A percentile compares a stretch with the other conserved stretches of the same genome.
Evolutionary conservation across 768 basidiomycete genomes (phyloP).

Genomic region (Pleurotus sapidus): DNA sequence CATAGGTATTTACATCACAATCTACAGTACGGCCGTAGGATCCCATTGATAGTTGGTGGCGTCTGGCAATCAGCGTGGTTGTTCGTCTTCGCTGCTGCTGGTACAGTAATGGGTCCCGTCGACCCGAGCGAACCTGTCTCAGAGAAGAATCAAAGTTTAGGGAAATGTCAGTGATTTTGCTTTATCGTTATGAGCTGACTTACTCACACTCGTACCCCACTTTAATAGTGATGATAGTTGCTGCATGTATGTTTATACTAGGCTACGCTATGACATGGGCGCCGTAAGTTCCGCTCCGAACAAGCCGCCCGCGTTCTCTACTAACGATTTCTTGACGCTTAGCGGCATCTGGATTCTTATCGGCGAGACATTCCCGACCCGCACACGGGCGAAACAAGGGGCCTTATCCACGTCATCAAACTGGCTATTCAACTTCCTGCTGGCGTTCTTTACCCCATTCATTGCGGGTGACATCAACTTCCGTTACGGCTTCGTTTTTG

Average conservation of each 20-base stretch:
- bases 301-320: not conserved
- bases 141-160: constrained; percentile 40
- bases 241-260: constrained; percentile 68
- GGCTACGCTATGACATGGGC: constrained; percentile 74
- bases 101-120: constrained; percentile 56
- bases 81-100: constrained; percentile 71
- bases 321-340: not conserved
- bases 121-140: too few species aligned
- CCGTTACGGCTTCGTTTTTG: constrained; percentile 71
- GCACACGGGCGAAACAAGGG: constrained; percentile 70
- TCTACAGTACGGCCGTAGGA: constrained; percentile 58
- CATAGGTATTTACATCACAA: not conserved
- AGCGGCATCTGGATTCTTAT: constrained; percentile 76
- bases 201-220: not conserved
- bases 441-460: constrained; percentile 78
- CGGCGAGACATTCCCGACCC: constrained; percentile 73
- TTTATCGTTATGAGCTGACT: not conserved
- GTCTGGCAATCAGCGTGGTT: constrained; percentile 71
- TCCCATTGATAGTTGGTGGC: constrained; percentile 65
- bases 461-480: constrained; percentile 55
- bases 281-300: constrained; percentile 28
- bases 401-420: constrained; percentile 63
- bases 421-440: constrained; percentile 69
- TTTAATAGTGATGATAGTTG: constrained; percentile 55
- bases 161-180: constrained; percentile 39